phyloP scores from a whole-genome alignment of 2,329 filamentous ascomycete genomes.

The Microsporum audouinii region DNA sequence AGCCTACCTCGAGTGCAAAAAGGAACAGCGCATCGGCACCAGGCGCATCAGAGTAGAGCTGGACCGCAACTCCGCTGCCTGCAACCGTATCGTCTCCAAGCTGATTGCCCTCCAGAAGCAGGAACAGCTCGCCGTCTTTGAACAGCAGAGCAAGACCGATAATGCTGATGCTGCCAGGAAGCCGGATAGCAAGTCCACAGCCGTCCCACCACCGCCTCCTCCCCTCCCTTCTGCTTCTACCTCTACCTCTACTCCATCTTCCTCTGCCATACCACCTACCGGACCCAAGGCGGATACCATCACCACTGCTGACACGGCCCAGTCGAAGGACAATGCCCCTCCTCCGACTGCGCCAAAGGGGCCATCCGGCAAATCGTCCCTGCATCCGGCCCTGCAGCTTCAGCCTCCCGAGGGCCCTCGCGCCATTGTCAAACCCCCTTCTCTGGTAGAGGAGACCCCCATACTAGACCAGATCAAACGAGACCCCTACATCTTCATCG shows the following conservation, averaged over 20 bases:
- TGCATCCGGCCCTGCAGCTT: conserved; percentile 15
- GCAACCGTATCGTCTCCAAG: conserved; percentile 63
- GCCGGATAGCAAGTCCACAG: conserved; percentile 8
- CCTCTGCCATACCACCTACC: neutral
- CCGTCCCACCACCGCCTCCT: neutral
- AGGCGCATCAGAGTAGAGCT: conserved; percentile 70
- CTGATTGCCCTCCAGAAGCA: conserved; percentile 55
- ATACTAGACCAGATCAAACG: conserved; percentile 59
- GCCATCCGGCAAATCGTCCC: conserved; percentile 50
- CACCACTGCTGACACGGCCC: neutral
- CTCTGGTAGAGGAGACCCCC: conserved; percentile 53
- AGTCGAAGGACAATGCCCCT: conserved; percentile 34
- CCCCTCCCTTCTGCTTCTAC: neutral
- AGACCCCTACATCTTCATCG: conserved; percentile 82
- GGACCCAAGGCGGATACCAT: conserved; percentile 4
- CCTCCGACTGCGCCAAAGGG: conserved; percentile 81
- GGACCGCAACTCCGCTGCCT: conserved; percentile 78
- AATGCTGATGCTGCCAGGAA: conserved; percentile 8
- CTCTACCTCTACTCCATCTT: neutral
- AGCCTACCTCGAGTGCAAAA: conserved; percentile 61
- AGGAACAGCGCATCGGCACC: conserved; percentile 68
- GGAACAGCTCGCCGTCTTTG: conserved; percentile 16
- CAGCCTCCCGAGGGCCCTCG: conserved; percentile 24
- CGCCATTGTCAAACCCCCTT: conserved; percentile 28
- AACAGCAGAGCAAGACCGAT: conserved; percentile 6